Evolutionary conservation across 176 grass and related monocot genomes (phyloP), one percentile per base, ranked within the genome.

Genomic region (Lolium multiflorum): DNA sequence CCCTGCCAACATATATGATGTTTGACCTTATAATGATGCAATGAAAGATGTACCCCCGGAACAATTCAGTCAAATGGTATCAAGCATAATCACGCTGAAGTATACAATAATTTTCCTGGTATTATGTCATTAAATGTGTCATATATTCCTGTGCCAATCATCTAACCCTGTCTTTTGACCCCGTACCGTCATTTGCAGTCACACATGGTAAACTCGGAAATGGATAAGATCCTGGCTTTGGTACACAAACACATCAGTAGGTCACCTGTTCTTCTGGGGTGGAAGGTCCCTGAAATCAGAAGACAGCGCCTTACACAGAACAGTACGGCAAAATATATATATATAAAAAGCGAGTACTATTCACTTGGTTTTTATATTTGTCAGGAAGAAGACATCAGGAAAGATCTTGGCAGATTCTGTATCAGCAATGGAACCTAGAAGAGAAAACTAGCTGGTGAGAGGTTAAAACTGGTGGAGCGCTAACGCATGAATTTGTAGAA

Each of bases 381-480:
- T 16, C 15, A 20, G 61, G 75, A 47, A 78, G 60, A 51, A 47
- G 52, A 58, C 51, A 71, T 79, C 64, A 86, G 62, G 37, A 86
- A 86, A 79, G 50, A 79, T 86, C 38, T 56, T 26, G 15, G 20
- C 5, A 13, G 62, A 69, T 78, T 31, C 1, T 56, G 38, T 50
- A 25, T 68, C 77, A 8, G 0, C 18, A 58, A 78, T 78, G 31
- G 14, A 69, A 78, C 47, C 48, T 78, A 54, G 21, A 57, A 65
- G 74, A 85, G 41, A 68, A 68, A 63, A 63, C 17, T 63, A 63
- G 22, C 12, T 56, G 84, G 62, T 79, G 50, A 58, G 64, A 69
- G 15, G 10, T 62, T 56, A 25, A 72, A 74, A 69, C 68, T 8
- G 46, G 54, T 18, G 54, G 17, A 37, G 6, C 63, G 44, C 77